Conservation (phyloP, 2,329 filamentous ascomycete species). For the Intubia oerlemansii region DNA sequence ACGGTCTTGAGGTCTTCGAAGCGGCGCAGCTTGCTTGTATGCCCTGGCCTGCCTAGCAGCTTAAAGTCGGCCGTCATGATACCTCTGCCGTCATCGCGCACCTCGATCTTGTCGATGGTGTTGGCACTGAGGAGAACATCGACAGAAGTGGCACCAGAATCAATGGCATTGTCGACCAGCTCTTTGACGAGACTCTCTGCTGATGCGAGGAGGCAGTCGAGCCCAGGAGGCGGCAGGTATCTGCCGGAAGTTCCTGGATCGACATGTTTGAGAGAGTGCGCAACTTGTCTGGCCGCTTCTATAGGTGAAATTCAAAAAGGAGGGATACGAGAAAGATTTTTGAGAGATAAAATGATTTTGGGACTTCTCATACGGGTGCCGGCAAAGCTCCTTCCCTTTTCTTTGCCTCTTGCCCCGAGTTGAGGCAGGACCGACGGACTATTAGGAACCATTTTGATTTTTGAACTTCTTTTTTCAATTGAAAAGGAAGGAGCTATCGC, state of each 20-base stretch:
- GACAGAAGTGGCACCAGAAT: slow-evolving; percentile 45
- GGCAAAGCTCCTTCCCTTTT: no score
- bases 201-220: slow-evolving; percentile 36
- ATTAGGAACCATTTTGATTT: no score
- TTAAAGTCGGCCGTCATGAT: slow-evolving; percentile 41
- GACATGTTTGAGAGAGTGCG: slow-evolving; percentile 17
- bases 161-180: slow-evolving; percentile 56
- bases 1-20: slow-evolving; percentile 38
- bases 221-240: slow-evolving; percentile 33
- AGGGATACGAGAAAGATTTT: no score
- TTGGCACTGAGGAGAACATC: slow-evolving; percentile 43
- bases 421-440: no score
- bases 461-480: no score
- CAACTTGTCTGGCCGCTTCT: no score
- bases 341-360: no score
- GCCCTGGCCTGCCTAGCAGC: slow-evolving; percentile 39
- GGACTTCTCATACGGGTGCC: no score
- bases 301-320: no score
- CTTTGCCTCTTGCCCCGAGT: no score
- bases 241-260: slow-evolving; percentile 26
- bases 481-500: no score
- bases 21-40: slow-evolving; percentile 52
- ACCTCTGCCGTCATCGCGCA: slow-evolving; percentile 54
- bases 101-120: slow-evolving; percentile 45
- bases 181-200: slow-evolving; percentile 49